Percentiles rank a stretch among this genome's conserved stretches.
These are phyloP conservation scores for Phytophthora vignae DNA, from an alignment of 352 stramenopile genomes.

Conservation along the genomic window DNA sequence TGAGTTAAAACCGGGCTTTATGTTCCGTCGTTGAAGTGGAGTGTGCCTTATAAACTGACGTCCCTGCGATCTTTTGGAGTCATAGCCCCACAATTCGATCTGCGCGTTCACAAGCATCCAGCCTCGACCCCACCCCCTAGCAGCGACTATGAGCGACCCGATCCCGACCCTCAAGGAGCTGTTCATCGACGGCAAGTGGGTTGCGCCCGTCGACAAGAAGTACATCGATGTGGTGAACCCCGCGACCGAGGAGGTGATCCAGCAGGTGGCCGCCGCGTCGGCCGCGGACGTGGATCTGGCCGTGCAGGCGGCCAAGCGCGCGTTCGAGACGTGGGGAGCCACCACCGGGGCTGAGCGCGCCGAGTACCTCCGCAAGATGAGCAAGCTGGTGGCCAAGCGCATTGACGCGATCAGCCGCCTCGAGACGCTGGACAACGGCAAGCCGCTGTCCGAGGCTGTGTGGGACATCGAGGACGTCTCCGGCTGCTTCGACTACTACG, in stretches of 20 bases:
- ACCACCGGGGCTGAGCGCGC: conserved; percentile 55
- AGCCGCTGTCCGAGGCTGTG: conserved; percentile 62
- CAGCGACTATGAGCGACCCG: conserved; percentile 29
- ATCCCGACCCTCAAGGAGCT: conserved; percentile 60
- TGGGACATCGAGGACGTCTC: conserved; percentile 81
- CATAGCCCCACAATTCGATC: not conserved
- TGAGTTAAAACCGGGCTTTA: not conserved
- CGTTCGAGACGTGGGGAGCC: conserved; percentile 56
- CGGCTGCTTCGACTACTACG: conserved; percentile 50
- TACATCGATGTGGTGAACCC: conserved; percentile 74
- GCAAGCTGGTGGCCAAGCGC: conserved; percentile 27
- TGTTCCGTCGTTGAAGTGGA: conserved; percentile 1
- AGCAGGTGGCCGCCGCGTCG: conserved; percentile 56
- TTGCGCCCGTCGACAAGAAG: conserved; percentile 43
- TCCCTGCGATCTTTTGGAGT: conserved; percentile 2
- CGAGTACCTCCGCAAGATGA: conserved; percentile 27
- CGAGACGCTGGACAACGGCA: conserved; percentile 78
- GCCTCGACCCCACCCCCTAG: not conserved
- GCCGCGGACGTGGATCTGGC: conserved; percentile 57
- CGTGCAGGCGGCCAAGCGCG: conserved; percentile 52
- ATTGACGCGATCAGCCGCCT: conserved; percentile 50
- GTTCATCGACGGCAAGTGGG: conserved; percentile 72
- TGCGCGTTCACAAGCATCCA: not conserved
- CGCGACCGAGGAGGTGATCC: conserved; percentile 58
- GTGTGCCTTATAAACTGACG: not conserved